Percentiles rank a stretch among this genome's conserved stretches.
These are phyloP conservation scores for Cercophora samala DNA, from an alignment of 495 filamentous ascomycete species.

Conservation along the genomic window DNA sequence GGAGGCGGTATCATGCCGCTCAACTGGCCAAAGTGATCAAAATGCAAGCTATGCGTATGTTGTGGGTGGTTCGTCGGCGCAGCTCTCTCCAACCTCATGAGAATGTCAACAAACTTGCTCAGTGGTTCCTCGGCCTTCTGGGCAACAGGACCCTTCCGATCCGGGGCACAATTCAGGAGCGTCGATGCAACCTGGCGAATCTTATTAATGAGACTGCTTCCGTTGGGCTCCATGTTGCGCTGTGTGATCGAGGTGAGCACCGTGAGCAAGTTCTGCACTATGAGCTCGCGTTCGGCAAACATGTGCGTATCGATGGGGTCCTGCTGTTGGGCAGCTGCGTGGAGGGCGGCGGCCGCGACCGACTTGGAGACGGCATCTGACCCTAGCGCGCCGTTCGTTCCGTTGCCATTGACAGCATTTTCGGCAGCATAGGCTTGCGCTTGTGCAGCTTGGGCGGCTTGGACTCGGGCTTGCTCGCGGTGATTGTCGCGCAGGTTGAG, in stretches of 20 bases:
- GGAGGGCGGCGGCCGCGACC: constrained; percentile 26
- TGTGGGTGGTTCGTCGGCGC: constrained; percentile 29
- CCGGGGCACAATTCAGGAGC: constrained; percentile 59
- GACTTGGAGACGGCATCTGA: constrained; percentile 23
- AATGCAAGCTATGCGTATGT: neutral
- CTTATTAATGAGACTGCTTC: constrained; percentile 64
- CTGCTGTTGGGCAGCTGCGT: constrained; percentile 24
- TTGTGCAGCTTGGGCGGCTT: constrained; percentile 17
- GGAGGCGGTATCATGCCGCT: neutral
- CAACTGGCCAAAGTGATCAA: neutral
- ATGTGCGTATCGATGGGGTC: constrained; percentile 52
- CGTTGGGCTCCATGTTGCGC: constrained; percentile 80
- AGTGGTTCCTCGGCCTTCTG: constrained; percentile 63
- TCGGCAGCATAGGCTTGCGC: constrained; percentile 17
- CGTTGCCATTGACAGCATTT: constrained; percentile 25
- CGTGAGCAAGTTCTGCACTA: constrained; percentile 69
- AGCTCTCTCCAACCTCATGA: constrained; percentile 64
- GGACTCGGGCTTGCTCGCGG: constrained; percentile 31
- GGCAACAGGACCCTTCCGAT: constrained; percentile 54
- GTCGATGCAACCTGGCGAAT: constrained; percentile 75
- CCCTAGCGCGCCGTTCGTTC: neutral
- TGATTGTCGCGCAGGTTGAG: constrained; percentile 61
- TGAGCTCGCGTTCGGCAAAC: constrained; percentile 64
- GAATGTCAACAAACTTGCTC: constrained; percentile 62
- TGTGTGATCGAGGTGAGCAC: constrained; percentile 69